These are phyloP conservation scores for Adansonia rubrostipa DNA, from an alignment of 441 rosid species.

Conservation along the genomic window DNA sequence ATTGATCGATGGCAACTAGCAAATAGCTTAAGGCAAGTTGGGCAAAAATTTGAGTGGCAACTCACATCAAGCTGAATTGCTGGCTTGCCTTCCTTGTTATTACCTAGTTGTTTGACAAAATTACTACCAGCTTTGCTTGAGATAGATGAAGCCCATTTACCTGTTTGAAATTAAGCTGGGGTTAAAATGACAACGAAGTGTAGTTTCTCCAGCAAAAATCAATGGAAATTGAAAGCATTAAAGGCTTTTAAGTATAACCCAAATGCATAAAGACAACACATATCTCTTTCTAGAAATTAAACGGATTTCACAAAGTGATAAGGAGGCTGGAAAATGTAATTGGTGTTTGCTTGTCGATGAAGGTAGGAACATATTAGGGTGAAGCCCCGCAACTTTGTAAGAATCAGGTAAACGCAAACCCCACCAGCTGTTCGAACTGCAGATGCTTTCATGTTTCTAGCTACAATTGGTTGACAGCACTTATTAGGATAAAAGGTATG, in stretches of 20 bases:
- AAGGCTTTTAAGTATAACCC: background rate
- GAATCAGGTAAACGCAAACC: background rate
- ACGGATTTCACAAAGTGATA: background rate
- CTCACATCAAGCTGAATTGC: constrained; percentile 18
- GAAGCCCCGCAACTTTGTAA: background rate
- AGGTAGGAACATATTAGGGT: background rate
- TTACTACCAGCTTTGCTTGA: constrained; percentile 18
- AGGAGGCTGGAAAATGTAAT: background rate
- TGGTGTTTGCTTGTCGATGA: background rate
- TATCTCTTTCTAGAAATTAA: background rate
- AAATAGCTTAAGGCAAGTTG: constrained; percentile 9
- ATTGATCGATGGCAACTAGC: background rate
- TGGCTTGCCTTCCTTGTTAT: constrained; percentile 18
- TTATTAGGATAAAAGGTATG: background rate
- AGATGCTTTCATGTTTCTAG: background rate
- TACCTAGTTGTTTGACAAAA: constrained; percentile 8
- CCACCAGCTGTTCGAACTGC: background rate
- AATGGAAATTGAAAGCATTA: background rate
- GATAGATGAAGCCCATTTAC: constrained; percentile 15
- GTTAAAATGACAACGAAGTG: background rate
- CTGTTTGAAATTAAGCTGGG: background rate
- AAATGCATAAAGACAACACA: background rate
- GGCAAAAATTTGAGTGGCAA: constrained; percentile 4
- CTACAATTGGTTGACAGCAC: constrained; percentile 2
- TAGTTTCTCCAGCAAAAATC: background rate